Percentiles rank a stretch among this genome's conserved stretches.
These are phyloP conservation scores for Phallus indusiatus DNA, from an alignment of 768 basidiomycete genomes.

Conservation along the genomic window DNA sequence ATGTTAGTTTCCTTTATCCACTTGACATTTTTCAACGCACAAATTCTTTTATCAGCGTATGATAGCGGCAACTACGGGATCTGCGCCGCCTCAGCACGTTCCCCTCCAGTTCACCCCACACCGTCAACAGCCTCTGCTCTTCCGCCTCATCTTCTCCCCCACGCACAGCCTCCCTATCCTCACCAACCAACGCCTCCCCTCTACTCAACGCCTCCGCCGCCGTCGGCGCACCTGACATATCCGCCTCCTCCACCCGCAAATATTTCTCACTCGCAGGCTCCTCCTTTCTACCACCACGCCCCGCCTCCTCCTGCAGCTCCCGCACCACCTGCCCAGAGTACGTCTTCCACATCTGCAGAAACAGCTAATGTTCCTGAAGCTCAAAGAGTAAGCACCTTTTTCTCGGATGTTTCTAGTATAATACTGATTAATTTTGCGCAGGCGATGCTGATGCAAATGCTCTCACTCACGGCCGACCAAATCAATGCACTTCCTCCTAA, in stretches of 20 bases:
- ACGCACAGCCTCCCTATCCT: neutral
- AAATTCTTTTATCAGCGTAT: slow-evolving; percentile 31
- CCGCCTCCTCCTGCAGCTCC: slow-evolving; percentile 25
- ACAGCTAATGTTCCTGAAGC: slow-evolving; percentile 30
- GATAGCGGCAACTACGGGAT: slow-evolving; percentile 32
- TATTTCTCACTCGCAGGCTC: slow-evolving; percentile 22
- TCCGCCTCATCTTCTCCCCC: slow-evolving; percentile 18
- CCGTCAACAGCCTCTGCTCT: slow-evolving; percentile 14
- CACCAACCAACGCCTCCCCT: slow-evolving; percentile 22
- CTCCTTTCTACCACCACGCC: slow-evolving; percentile 22
- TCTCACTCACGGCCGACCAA: slow-evolving; percentile 73
- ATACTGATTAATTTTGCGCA: slow-evolving; percentile 22
- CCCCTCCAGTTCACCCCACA: slow-evolving; percentile 10
- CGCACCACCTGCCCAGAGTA: slow-evolving; percentile 21
- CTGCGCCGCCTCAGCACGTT: slow-evolving; percentile 6
- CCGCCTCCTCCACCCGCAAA: slow-evolving; percentile 25
- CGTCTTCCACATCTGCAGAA: slow-evolving; percentile 7
- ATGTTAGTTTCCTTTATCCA: slow-evolving; percentile 35
- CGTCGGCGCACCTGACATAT: slow-evolving; percentile 18
- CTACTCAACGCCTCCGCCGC: slow-evolving; percentile 11
- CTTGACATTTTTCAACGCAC: neutral
- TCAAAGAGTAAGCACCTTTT: slow-evolving; percentile 33
- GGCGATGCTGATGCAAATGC: slow-evolving; percentile 82
- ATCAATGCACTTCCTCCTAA: slow-evolving; percentile 71
- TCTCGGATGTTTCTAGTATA: slow-evolving; percentile 13